Base-by-base conservation (phyloP, 495 filamentous ascomycete genomes). In the Tetracladium setigerum region DNA sequence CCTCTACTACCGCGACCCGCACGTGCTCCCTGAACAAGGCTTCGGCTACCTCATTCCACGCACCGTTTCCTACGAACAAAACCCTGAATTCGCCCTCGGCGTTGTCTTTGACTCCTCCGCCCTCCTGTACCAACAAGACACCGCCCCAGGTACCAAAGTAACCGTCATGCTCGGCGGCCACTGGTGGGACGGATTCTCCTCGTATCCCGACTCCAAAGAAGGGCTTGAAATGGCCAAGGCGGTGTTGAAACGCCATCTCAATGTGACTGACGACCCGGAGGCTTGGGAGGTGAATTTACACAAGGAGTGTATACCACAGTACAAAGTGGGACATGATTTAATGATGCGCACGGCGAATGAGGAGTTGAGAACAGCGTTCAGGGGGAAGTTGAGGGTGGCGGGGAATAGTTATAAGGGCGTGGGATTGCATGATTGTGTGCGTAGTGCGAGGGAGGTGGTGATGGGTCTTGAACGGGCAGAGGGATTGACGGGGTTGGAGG, bases 81-180 rank as follows among this genome's bases (percentile, higher is more conserved):
- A 97, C 61, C 85, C 88, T 1, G 88, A 96, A 60, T 68, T 76
- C 37, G 84, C 83, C 2, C 79, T 99, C 22, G 92, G 92, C 37
- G 89, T 96, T 32, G 81, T 96, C 47, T 96, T 97, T 62, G 90
- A 95, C 57, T 86, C 83, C 1, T 78, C 88, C 39, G 73, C 84
- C 38, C 33, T 49, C 41, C 71, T 64, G n/a, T 57, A 58, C 40
- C 71, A 66, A 12, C 74, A 78, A 56, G 77, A 81, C 38, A 63
- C 68, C 18, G 69, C 63, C 9, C 35, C 47, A 57, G 48, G 52
- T 13, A 95, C 88, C 13, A 95, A 95, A 60, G 62, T 99, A 27
- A 96, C 91, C 12, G 85, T 97, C 42, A 95, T 99, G 86, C 65
- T 97, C 17, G 92, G 92, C 41, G 92, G 92, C 5, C 91, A 96